Evolutionary conservation across 1,284 basidiomycete species (phyloP), one percentile per base, ranked within the genome.

Genomic region (Acaromyces ingoldii): DNA sequence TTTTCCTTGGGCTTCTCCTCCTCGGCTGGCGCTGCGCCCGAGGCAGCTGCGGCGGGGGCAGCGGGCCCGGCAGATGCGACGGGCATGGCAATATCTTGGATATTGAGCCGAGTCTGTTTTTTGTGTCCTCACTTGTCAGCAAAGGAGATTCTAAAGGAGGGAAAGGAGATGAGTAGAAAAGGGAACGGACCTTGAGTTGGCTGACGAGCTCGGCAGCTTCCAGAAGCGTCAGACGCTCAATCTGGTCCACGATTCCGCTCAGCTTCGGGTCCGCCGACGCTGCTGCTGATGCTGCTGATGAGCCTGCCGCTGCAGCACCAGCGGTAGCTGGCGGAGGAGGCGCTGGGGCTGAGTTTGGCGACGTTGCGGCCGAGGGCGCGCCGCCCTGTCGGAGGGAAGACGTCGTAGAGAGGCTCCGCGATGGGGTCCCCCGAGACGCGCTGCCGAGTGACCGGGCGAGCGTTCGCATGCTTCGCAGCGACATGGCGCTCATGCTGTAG

Each of bases 1-100:
- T 98, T 98, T 79, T 98, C 95, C 80, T 96, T 97, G 45, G 92
- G 92, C 77, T 95, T 95, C 76, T 92, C 91, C 83, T 90, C 65
- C 53, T 69, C 72, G 6, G 63, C 65, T 31, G 62, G 58, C 4
- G 82, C 80, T 10, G 79, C 80, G 17, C 83, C 81, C 9, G 60
- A 74, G 1, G 58, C 50, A 15, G 76, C 75, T 1, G 82, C 81
- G 21, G 79, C 74, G 3, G 84, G 79, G 11, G 66, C 60, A 3
- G 63, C 47, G 3, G 58, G 49, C 1, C 84, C 80, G 4, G 85
- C 82, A 6, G 86, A 79, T 1, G 89, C 84, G 34, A 87, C 79
- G 33, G 92, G 91, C 83, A 96, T 85, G 26, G 91, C 91, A 73
- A 98, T 89, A 79, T 98, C 95, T 77, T 92, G 89, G 65, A 99